Percentiles rank a stretch among this genome's conserved stretches.
Conservation (phyloP, 768 basidiomycete genomes). For the Phylloporus sp. region DNA sequence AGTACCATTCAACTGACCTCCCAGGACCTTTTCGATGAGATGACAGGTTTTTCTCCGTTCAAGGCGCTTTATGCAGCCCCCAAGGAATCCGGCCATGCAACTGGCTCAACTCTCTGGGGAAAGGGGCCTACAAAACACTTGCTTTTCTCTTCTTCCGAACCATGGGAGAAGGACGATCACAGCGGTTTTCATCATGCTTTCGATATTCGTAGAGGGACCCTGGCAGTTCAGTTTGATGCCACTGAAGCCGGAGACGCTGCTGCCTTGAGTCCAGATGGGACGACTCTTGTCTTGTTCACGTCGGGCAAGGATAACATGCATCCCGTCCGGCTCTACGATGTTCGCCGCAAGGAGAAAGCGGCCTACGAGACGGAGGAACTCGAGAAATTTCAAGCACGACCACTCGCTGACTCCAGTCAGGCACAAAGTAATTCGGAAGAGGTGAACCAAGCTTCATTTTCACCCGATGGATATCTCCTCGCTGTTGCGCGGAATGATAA, state of each 20-base stretch:
- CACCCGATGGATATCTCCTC: conserved; percentile 56
- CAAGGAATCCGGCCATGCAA: conserved; percentile 21
- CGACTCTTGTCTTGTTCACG: conserved; percentile 32
- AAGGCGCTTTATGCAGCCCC: conserved; percentile 16
- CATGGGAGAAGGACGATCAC: conserved; percentile 17
- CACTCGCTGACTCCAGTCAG: background rate
- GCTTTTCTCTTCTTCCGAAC: conserved; percentile 57
- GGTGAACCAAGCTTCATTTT: conserved; percentile 48
- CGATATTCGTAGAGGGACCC: conserved; percentile 32
- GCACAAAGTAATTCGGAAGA: conserved; percentile 31
- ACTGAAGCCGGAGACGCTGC: conserved; percentile 52
- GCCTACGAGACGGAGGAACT: conserved; percentile 32
- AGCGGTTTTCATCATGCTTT: conserved; percentile 49
- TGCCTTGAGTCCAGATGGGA: conserved; percentile 41
- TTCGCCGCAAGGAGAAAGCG: conserved; percentile 30
- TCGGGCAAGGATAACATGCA: conserved; percentile 21
- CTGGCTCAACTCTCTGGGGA: conserved; percentile 55
- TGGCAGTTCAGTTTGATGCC: conserved; percentile 37
- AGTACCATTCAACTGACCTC: conserved; percentile 23
- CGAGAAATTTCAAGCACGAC: conserved; percentile 29
- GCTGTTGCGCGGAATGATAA: conserved; percentile 60
- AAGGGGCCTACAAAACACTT: conserved; percentile 31
- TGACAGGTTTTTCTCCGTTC: conserved; percentile 12
- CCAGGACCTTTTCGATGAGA: conserved; percentile 22
- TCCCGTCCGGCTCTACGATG: conserved; percentile 50